phyloP scores from a whole-genome alignment of 1,284 basidiomycete species.

The Apiotrichum gamsii region DNA sequence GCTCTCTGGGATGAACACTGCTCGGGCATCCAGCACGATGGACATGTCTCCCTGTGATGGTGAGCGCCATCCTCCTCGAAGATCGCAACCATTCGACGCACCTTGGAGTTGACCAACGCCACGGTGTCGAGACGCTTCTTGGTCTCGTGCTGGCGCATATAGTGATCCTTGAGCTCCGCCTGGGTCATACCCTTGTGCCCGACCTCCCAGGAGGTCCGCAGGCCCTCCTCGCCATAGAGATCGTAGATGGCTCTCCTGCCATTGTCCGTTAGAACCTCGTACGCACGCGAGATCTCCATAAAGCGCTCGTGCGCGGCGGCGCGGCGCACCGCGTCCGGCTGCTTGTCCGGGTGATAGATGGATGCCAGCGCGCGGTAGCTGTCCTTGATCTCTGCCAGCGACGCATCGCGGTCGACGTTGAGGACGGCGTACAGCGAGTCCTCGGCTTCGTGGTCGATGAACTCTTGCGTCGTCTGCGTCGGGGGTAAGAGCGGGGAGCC shows the following conservation, averaged over 20 bases:
- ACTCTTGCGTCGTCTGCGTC: constrained; percentile 3
- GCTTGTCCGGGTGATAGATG: constrained; percentile 53
- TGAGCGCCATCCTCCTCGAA: neutral
- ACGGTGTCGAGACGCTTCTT: constrained; percentile 49
- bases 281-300: constrained; percentile 42
- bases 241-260: constrained; percentile 52
- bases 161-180: constrained; percentile 46
- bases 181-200: constrained; percentile 47
- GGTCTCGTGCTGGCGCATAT: constrained; percentile 46
- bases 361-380: constrained; percentile 43
- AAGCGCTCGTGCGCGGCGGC: constrained; percentile 35
- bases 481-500: constrained; percentile 23
- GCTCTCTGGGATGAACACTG: constrained; percentile 34
- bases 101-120: constrained; percentile 50
- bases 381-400: constrained; percentile 36
- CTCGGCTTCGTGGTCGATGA: constrained; percentile 4
- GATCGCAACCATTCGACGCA: constrained; percentile 22
- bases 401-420: constrained; percentile 37
- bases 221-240: constrained; percentile 52
- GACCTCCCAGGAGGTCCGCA: constrained; percentile 50
- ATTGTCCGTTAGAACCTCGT: constrained; percentile 49
- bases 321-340: constrained; percentile 41
- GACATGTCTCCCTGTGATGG: constrained; percentile 30
- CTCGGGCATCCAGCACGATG: constrained; percentile 40
- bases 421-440: constrained; percentile 38